Conservation (phyloP, 176 grass and related monocot species). For the Paspalum notatum region DNA sequence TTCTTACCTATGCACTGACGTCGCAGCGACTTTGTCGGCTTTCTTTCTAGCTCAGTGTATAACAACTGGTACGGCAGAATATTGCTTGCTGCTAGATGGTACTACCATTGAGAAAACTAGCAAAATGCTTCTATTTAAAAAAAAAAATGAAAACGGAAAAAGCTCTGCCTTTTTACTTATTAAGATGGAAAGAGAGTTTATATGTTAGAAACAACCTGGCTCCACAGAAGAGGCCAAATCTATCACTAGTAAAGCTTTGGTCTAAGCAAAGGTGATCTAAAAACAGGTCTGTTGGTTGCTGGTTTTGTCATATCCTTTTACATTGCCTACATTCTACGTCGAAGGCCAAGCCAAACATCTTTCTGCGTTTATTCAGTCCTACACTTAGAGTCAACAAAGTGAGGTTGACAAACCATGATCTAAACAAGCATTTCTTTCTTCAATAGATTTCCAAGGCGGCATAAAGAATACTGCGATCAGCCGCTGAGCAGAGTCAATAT, state of each 20-base stretch:
- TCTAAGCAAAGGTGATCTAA: constrained; percentile 31
- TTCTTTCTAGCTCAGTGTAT: background rate
- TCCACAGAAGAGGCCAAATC: too few relatives aligned
- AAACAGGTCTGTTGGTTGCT: constrained; percentile 10
- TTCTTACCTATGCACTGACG: background rate
- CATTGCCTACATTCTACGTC: background rate
- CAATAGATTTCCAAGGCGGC: background rate
- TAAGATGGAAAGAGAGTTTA: too few relatives aligned
- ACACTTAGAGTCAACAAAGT: constrained; percentile 14
- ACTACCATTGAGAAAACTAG: constrained; percentile 21
- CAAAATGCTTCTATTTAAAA: too few relatives aligned
- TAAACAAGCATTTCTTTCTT: background rate
- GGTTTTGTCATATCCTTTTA: constrained; percentile 10
- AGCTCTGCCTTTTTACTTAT: too few relatives aligned
- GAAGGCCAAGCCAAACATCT: background rate
- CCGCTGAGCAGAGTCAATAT: constrained; percentile 22
- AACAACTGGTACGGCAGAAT: background rate
- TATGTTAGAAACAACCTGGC: too few relatives aligned
- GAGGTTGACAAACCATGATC: background rate
- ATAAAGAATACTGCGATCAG: background rate
- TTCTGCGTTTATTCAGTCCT: background rate
- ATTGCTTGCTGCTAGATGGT: background rate
- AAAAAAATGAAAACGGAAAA: too few relatives aligned
- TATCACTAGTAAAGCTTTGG: background rate
- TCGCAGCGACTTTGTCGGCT: background rate